phyloP scores from a whole-genome alignment of 1,284 basidiomycete species.

The Cerioporus squamosus region DNA sequence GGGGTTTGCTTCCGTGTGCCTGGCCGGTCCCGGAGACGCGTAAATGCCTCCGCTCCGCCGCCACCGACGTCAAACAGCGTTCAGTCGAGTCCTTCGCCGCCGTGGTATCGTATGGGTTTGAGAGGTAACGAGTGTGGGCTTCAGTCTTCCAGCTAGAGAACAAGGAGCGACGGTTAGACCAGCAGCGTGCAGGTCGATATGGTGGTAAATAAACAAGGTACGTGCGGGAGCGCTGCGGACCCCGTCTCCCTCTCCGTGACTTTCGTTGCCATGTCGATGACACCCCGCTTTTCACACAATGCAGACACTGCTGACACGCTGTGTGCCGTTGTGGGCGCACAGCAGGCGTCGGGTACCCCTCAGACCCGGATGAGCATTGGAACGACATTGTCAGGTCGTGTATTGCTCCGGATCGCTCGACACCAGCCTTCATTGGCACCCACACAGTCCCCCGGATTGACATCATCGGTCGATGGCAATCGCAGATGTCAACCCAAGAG shows the following conservation, averaged over 20 bases:
- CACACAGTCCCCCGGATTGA: too few relatives aligned
- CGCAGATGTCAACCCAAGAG: too few relatives aligned
- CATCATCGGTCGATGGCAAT: too few relatives aligned
- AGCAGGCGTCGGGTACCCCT: too few relatives aligned
- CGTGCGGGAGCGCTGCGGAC: not conserved
- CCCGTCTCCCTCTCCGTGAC: not conserved
- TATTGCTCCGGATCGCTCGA: too few relatives aligned
- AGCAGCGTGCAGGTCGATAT: slow-evolving; percentile 11
- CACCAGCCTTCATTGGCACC: too few relatives aligned
- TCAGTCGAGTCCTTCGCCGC: not conserved
- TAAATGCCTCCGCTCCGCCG: slow-evolving; percentile 10
- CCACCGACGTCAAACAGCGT: not conserved
- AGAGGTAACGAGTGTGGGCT: slow-evolving; percentile 9
- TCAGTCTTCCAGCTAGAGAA: not conserved
- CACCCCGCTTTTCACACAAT: not conserved
- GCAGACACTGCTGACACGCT: not conserved
- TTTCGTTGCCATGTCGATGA: slow-evolving; percentile 29
- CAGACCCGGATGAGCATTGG: too few relatives aligned
- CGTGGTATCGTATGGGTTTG: not conserved
- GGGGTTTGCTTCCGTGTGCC: slow-evolving; percentile 25
- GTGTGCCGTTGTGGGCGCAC: not conserved
- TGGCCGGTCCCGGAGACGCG: slow-evolving; percentile 5
- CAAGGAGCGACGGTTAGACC: slow-evolving; percentile 18
- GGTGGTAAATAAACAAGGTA: slow-evolving; percentile 25
- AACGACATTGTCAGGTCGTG: too few relatives aligned